Evolutionary conservation across 2,329 filamentous ascomycete genomes (phyloP).

Genomic region (Cladosporium sp.): DNA sequence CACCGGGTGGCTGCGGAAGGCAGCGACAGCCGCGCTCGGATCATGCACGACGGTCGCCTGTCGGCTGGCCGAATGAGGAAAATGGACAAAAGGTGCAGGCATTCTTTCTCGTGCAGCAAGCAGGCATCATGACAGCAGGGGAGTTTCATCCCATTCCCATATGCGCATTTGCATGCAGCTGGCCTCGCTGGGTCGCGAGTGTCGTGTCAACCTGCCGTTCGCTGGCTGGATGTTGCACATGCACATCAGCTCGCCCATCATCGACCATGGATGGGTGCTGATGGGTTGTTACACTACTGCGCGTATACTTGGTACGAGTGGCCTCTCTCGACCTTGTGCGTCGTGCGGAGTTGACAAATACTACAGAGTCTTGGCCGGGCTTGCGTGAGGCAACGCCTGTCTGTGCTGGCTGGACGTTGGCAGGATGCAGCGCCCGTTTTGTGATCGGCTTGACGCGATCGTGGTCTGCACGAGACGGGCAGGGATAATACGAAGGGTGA

Average conservation of each 20-base stretch:
- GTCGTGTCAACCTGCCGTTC: slow-evolving; percentile 13
- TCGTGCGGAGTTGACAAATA: slow-evolving; percentile 9
- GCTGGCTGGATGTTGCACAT: not conserved
- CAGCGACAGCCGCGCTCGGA: slow-evolving; percentile 1
- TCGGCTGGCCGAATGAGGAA: not conserved
- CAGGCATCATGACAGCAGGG: too few species aligned
- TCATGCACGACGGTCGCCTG: not conserved
- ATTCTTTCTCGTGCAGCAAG: not conserved
- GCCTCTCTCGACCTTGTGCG: not conserved
- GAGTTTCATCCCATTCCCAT: not conserved
- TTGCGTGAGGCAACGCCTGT: not conserved
- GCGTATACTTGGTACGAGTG: not conserved
- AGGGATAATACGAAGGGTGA: slow-evolving; percentile 9
- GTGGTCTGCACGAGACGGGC: slow-evolving; percentile 10
- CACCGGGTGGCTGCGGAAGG: not conserved
- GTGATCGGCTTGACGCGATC: slow-evolving; percentile 9
- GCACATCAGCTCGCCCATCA: not conserved
- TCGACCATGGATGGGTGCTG: not conserved
- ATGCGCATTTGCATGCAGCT: not conserved
- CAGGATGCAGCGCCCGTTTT: not conserved
- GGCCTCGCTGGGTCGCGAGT: not conserved
- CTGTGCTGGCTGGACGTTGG: not conserved
- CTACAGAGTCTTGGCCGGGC: not conserved
- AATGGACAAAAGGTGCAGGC: not conserved
- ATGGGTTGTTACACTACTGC: not conserved